Conservation (phyloP, 257 asterid species). For the Capsicum chinense region DNA sequence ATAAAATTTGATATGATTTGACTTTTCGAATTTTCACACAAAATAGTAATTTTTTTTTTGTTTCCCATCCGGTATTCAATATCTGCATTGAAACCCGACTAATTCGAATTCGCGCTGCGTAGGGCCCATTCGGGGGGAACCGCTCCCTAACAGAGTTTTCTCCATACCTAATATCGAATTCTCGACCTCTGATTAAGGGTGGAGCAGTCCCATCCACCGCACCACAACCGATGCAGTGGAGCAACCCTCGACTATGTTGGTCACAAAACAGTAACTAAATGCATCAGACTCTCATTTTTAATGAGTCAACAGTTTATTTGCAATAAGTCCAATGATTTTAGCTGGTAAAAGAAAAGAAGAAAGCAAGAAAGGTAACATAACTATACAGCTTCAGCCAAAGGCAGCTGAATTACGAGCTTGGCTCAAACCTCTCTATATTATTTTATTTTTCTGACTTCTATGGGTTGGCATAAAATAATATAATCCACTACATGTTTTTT, state of each 20-base stretch:
- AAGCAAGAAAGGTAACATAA: background rate
- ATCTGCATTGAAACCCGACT: too few relatives aligned
- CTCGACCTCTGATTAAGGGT: too few relatives aligned
- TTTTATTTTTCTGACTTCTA: slow-evolving; percentile 23
- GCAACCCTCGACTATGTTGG: too few relatives aligned
- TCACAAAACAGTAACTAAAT: too few relatives aligned
- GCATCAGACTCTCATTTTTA: background rate
- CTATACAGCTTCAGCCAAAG: slow-evolving; percentile 7
- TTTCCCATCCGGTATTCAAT: too few relatives aligned
- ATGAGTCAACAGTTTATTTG: background rate
- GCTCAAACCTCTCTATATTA: slow-evolving; percentile 22
- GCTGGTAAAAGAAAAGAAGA: background rate
- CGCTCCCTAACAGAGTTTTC: too few relatives aligned
- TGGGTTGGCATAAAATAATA: slow-evolving; percentile 34
- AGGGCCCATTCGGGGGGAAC: too few relatives aligned
- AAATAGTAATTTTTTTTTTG: background rate
- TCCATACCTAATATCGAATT: too few relatives aligned
- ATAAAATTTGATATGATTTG: background rate
- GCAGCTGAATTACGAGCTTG: slow-evolving; percentile 35
- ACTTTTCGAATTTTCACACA: background rate
- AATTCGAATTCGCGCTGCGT: too few relatives aligned
- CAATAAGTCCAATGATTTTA: background rate
- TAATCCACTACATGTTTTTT: background rate
- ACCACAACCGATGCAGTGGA: too few relatives aligned
- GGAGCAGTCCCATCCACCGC: too few relatives aligned